Conservation (phyloP, 2,329 filamentous ascomycete genomes). For the Orbilia javanica region DNA sequence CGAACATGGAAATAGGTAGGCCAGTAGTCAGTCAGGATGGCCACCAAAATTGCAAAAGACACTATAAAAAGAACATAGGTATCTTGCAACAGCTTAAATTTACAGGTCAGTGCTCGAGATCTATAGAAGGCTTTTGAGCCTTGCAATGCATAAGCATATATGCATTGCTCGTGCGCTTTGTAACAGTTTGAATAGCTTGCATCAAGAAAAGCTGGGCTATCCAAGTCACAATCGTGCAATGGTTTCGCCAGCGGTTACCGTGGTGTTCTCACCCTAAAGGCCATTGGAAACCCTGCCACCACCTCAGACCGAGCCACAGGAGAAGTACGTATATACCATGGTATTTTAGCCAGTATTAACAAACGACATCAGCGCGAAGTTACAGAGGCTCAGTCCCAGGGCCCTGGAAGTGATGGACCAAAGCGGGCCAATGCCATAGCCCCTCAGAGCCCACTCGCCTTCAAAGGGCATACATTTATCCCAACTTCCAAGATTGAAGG, state of each 20-base stretch:
- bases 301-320: conserved; percentile 25
- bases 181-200: conserved; percentile 28
- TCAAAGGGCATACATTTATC: conserved; percentile 37
- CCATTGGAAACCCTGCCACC: background rate
- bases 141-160: conserved; percentile 41
- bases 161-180: conserved; percentile 28
- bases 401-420: conserved; percentile 17
- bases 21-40: conserved; percentile 15
- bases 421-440: conserved; percentile 23
- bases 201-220: conserved; percentile 28
- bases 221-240: conserved; percentile 11
- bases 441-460: conserved; percentile 7
- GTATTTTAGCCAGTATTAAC: conserved; percentile 12
- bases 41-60: conserved; percentile 19
- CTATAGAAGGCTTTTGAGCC: conserved; percentile 33
- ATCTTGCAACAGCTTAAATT: conserved; percentile 17
- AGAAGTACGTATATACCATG: conserved; percentile 41
- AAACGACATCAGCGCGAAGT: background rate
- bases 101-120: conserved; percentile 26
- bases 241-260: background rate
- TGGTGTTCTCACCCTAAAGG: background rate
- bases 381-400: background rate
- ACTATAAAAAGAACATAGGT: conserved; percentile 37
- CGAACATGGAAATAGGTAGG: no score
- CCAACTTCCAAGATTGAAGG: conserved; percentile 43